Base-by-base conservation (phyloP, 306 rosid genomes). In the Parietaria judaica region DNA sequence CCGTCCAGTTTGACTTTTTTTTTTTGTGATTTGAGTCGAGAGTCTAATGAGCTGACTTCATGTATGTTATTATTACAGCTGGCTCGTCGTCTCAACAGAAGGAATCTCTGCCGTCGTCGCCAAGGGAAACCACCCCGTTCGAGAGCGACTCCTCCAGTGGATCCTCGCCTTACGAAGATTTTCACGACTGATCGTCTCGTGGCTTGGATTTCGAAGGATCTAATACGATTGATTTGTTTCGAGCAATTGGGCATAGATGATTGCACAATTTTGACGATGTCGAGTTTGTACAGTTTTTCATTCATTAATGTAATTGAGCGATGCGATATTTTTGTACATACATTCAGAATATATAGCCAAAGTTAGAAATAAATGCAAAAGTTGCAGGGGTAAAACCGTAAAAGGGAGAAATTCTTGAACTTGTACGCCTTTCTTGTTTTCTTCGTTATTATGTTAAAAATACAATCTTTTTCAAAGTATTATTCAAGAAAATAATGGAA, bases 101-200 rank as follows among this genome's bases (percentile, higher is more conserved):
- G 66, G 99, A 86, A 62, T 92, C 95, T 0, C 77, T 82, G 41
- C 95, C 97, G 36, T 79, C 91, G 8, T 86, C 99, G 13, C 95
- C 99, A 0, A 85, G 89, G 77, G 97, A 82, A 58, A 71, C 85
- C 63, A 84, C 88, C 54, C 77, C 94, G 63, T 84, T 77, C 54
- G 89, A 84, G 66, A 94, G 94, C 58, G 97, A 94, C 68, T 84
- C 94, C 65, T 88, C 99, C 2, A 83, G 94, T 23, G 99, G 84
- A 60, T 81, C 96, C 70, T 91, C 94, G 9, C 89, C 99, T 53
- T 86, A 81, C 6, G 99, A 88, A 72, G 99, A 92, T 74, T 88
- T 88, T 70, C 78, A 80, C 17, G 98, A 88, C 60, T 83, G 78
- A 77, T 71, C 66, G 23, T 44, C 60, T 51, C 50, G 39, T 58